phyloP scores from a whole-genome alignment of 108 stramenopile species.

The Fragilaria radians region DNA sequence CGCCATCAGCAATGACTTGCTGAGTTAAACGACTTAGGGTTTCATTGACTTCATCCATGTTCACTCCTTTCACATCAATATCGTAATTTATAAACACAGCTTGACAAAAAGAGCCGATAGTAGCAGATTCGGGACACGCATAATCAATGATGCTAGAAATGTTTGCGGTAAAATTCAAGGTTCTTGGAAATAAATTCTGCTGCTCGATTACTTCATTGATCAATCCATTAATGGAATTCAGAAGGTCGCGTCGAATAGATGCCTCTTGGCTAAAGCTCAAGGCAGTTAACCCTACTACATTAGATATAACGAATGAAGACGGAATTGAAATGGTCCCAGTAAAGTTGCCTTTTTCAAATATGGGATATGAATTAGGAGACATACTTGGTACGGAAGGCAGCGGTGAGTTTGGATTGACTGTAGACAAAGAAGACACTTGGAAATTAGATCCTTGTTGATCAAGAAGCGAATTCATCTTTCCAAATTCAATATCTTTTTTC shows the following conservation, averaged over 20 bases:
- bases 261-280: background rate
- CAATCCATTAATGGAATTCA: background rate
- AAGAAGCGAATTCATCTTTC: background rate
- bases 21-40: background rate
- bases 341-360: no score
- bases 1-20: background rate
- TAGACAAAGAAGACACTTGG: background rate
- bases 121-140: background rate
- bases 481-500: background rate
- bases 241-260: background rate
- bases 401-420: background rate
- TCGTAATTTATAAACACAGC: background rate
- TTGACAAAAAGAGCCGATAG: background rate
- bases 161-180: background rate
- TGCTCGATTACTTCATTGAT: background rate
- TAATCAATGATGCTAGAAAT: background rate
- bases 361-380: no score
- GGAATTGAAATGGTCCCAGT: background rate
- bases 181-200: background rate
- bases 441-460: background rate
- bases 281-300: slow-evolving; percentile 4
- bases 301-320: slow-evolving; percentile 4
- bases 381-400: background rate
- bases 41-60: background rate
- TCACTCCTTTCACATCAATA: background rate